Conservation (phyloP, 768 basidiomycete genomes). For the Kwoniella newhampshirensis region DNA sequence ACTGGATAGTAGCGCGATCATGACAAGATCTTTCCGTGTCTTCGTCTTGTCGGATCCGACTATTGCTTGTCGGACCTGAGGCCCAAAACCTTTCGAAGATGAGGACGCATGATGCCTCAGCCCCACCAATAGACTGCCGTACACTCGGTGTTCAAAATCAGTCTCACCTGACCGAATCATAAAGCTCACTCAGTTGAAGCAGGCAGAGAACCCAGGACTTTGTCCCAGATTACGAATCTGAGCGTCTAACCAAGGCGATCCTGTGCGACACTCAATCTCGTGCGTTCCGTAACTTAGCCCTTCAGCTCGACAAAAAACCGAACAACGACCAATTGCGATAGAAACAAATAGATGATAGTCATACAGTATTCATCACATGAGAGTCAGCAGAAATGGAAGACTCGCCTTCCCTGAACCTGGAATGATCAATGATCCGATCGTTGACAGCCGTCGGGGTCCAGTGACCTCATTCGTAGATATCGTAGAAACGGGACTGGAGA, state of each 20-base stretch:
- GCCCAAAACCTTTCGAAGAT: background rate
- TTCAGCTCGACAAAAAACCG: conserved; percentile 11
- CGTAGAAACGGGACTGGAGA: conserved; percentile 14
- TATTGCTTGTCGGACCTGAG: background rate
- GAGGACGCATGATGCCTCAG: conserved; percentile 9
- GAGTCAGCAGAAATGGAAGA: background rate
- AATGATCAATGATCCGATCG: conserved; percentile 8
- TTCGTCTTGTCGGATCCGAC: conserved; percentile 3
- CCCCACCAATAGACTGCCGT: conserved; percentile 19
- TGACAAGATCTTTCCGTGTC: background rate
- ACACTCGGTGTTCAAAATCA: too few relatives aligned
- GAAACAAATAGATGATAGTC: too few relatives aligned
- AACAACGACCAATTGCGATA: conserved; percentile 3
- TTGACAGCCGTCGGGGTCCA: conserved; percentile 11
- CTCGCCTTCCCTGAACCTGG: conserved; percentile 5
- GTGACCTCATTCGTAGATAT: conserved; percentile 10
- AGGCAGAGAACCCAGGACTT: too few relatives aligned
- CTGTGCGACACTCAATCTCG: conserved; percentile 13
- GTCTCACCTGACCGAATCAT: too few relatives aligned
- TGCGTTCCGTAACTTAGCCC: conserved; percentile 14
- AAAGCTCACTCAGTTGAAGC: too few relatives aligned
- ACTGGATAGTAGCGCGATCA: background rate
- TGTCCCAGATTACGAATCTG: too few relatives aligned
- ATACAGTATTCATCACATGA: too few relatives aligned
- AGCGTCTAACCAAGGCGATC: conserved; percentile 1